Evolutionary conservation across 1,284 basidiomycete genomes (phyloP).

Genomic region (Puccinia triticina): DNA sequence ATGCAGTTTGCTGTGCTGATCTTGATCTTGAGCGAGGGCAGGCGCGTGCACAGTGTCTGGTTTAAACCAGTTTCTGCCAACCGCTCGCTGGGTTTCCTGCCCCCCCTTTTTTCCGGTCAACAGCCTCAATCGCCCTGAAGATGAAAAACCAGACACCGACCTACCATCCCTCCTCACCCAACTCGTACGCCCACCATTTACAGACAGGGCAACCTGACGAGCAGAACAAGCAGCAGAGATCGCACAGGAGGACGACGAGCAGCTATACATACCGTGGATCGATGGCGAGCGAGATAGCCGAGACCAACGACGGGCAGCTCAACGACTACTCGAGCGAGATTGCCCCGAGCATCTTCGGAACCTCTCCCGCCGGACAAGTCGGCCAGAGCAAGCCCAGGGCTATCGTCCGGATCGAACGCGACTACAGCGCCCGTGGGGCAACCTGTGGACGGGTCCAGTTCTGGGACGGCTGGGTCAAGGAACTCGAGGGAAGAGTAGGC

Average conservation of each 20-base stretch:
- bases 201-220: background rate
- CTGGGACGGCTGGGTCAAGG: conserved; percentile 61
- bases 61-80: too few species aligned
- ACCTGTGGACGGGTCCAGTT: conserved; percentile 62
- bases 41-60: too few species aligned
- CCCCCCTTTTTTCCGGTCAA: background rate
- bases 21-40: too few species aligned
- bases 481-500: conserved; percentile 62
- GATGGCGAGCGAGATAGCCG: conserved; percentile 11
- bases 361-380: conserved; percentile 18
- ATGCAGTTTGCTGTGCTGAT: too few species aligned
- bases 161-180: background rate
- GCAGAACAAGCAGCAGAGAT: background rate
- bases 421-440: conserved; percentile 59
- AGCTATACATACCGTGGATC: background rate
- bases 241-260: background rate
- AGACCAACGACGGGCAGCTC: conserved; percentile 11
- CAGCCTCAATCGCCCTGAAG: background rate
- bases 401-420: conserved; percentile 62
- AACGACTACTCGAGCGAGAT: conserved; percentile 13
- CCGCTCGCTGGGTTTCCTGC: too few species aligned
- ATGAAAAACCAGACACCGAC: background rate
- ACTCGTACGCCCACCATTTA: background rate
- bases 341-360: conserved; percentile 22
- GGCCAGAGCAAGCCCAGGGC: conserved; percentile 53